phyloP scores from a whole-genome alignment of 495 filamentous ascomycete species.

The Podospora pseudocomata region DNA sequence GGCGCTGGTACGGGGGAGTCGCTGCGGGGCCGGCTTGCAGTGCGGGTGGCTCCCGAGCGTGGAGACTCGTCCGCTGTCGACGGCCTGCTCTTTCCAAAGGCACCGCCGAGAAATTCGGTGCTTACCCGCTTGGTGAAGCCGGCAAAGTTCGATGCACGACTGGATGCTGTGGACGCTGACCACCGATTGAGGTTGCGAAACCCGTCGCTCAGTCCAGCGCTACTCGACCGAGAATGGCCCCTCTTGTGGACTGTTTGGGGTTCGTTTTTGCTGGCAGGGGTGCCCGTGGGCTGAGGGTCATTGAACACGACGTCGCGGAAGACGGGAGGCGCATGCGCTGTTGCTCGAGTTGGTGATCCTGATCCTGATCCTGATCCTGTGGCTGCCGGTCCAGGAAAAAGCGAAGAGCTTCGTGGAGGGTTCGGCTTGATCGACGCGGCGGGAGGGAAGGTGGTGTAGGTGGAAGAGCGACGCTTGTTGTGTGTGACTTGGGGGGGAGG shows the following conservation, averaged over 20 bases:
- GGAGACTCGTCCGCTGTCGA: slow-evolving; percentile 30
- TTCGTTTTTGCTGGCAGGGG: slow-evolving; percentile 27
- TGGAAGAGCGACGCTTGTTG: slow-evolving; percentile 12
- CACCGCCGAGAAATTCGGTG: slow-evolving; percentile 32
- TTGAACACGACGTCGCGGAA: slow-evolving; percentile 32
- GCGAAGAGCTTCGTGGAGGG: slow-evolving; percentile 37
- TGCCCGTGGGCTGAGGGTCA: slow-evolving; percentile 23
- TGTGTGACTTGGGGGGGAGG: slow-evolving; percentile 5
- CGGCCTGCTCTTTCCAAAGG: slow-evolving; percentile 25
- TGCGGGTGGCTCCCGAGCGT: slow-evolving; percentile 7
- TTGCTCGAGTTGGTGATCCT: slow-evolving; percentile 1
- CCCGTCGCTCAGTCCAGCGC: slow-evolving; percentile 55
- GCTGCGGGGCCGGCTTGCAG: slow-evolving; percentile 10
- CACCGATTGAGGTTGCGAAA: slow-evolving; percentile 75
- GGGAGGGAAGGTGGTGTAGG: slow-evolving; percentile 22
- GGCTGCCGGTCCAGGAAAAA: slow-evolving; percentile 28
- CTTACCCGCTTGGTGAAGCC: slow-evolving; percentile 57
- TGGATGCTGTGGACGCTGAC: slow-evolving; percentile 75
- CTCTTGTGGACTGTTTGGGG: slow-evolving; percentile 24
- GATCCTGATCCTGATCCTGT: slow-evolving; percentile 7
- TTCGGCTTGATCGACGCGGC: slow-evolving; percentile 3
- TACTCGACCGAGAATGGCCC: slow-evolving; percentile 43
- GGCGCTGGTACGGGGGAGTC: slow-evolving; percentile 25
- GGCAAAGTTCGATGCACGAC: slow-evolving; percentile 55
- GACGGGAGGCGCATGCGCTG: slow-evolving; percentile 5